Percentiles rank a stretch among this genome's conserved stretches.
These are phyloP conservation scores for Prunus yedoensis DNA, from an alignment of 331 rosid genomes.

Conservation along the genomic window DNA sequence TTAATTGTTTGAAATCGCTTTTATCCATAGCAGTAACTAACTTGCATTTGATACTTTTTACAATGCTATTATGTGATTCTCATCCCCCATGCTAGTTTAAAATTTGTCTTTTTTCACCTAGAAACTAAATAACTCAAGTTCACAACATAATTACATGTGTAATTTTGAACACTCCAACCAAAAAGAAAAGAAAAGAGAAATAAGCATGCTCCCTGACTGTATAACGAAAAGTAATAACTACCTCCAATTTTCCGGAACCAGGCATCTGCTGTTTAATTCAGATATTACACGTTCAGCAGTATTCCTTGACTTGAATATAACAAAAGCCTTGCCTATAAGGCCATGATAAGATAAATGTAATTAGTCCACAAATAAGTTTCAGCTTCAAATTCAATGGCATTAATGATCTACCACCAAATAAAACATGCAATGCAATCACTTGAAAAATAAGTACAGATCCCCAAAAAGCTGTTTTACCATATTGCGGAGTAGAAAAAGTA, in stretches of 20 bases:
- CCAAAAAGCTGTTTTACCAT: slow-evolving; percentile 33
- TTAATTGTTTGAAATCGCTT: background rate
- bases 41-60: background rate
- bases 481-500: slow-evolving; percentile 26
- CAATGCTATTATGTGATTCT: background rate
- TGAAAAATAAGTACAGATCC: background rate
- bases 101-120: background rate
- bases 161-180: background rate
- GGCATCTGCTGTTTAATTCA: slow-evolving; percentile 40
- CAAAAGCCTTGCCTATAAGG: slow-evolving; percentile 61
- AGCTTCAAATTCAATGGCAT: background rate
- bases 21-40: background rate
- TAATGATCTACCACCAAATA: background rate
- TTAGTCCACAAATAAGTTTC: background rate
- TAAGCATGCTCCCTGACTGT: background rate
- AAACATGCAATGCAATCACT: background rate
- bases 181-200: background rate
- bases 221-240: slow-evolving; percentile 19
- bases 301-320: slow-evolving; percentile 50
- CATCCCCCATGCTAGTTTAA: background rate
- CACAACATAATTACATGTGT: background rate
- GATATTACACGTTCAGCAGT: slow-evolving; percentile 47
- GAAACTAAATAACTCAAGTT: background rate
- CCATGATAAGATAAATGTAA: slow-evolving; percentile 23
- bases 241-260: slow-evolving; percentile 61